These are phyloP conservation scores for Margaritispora aquatica DNA, from an alignment of 495 filamentous ascomycete genomes.

Conservation along the genomic window DNA sequence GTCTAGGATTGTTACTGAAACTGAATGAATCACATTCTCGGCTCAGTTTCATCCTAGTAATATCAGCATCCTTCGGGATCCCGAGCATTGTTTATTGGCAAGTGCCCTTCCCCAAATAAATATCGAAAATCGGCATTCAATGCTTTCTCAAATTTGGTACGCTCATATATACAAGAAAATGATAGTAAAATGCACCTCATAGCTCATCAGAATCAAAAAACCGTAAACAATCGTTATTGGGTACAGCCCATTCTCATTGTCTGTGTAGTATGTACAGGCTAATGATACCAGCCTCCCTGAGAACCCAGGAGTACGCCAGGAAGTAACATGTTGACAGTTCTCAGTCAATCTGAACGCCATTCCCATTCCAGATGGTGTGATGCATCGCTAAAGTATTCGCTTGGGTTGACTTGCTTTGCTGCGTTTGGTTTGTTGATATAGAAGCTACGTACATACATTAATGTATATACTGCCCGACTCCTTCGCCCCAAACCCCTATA, in stretches of 20 bases:
- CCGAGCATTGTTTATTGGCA: background rate
- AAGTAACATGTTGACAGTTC: background rate
- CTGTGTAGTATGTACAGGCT: background rate
- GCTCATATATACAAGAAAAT: conserved; percentile 2
- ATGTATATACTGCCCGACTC: background rate
- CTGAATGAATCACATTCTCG: background rate
- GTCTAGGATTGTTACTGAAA: too few relatives aligned
- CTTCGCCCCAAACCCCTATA: background rate
- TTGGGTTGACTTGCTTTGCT: background rate
- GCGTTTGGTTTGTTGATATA: background rate
- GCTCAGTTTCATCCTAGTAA: background rate
- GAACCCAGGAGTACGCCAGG: background rate
- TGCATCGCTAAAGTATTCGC: conserved; percentile 4
- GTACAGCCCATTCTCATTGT: background rate
- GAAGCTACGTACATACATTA: background rate
- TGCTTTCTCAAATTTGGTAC: too few relatives aligned
- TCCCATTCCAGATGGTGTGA: conserved; percentile 12
- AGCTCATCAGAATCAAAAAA: conserved; percentile 1
- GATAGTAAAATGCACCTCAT: conserved; percentile 2
- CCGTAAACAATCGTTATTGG: background rate
- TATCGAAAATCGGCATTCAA: background rate
- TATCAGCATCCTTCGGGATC: background rate
- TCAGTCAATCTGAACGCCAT: conserved; percentile 9
- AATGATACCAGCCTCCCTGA: background rate
- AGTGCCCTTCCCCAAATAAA: background rate